Evolutionary conservation across 768 basidiomycete genomes (phyloP), one percentile per base, ranked within the genome.

Genomic region (Mycena vitilis): DNA sequence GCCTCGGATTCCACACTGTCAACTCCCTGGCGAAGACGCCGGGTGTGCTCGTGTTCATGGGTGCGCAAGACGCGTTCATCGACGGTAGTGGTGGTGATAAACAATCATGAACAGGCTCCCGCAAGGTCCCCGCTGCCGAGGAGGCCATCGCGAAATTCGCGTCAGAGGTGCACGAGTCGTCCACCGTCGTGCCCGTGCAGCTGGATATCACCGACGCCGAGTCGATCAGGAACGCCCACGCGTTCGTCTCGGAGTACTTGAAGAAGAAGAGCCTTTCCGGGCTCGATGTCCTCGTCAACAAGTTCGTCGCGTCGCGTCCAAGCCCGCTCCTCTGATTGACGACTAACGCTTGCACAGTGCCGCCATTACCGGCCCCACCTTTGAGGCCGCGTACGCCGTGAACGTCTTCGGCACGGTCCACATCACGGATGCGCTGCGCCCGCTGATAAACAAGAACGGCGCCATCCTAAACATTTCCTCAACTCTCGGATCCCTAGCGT

Each of bases 381-480:
- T 70, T 25, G 13, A 53, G 18, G 55, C 51, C 1, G 34, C 18
- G 1, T 70, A 48, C 60, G 60, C 42, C 5, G 47, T 51, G 5
- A 71, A 71, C 54, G 60, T 69, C 34, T 34, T 68, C 54, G 70
- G 70, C 23, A 68, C 70, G 13, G 63, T 30, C 37, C 47, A 48
- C 3, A 10, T 67, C 0, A 67, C 65, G 2, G 59, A 58, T 6
- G 70, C 66, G 20, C 2, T 71, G 9, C 70, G 57, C 18, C 62
- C 70, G 1, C 59, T 71, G 22, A 5, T 71, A 1, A 64, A 65
- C 30, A 38, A 36, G 18, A 54, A 54, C 34, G 66, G 62, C 11
- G 36, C 66, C 2, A 65, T 71, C 52, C n/a, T 71, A 49, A 71
- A 71, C 61, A 49, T 71, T 47, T 63, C 69, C 18, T 59, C 60